phyloP scores from a whole-genome alignment of 2,329 filamentous ascomycete species.

The Coniochaeta sp. region DNA sequence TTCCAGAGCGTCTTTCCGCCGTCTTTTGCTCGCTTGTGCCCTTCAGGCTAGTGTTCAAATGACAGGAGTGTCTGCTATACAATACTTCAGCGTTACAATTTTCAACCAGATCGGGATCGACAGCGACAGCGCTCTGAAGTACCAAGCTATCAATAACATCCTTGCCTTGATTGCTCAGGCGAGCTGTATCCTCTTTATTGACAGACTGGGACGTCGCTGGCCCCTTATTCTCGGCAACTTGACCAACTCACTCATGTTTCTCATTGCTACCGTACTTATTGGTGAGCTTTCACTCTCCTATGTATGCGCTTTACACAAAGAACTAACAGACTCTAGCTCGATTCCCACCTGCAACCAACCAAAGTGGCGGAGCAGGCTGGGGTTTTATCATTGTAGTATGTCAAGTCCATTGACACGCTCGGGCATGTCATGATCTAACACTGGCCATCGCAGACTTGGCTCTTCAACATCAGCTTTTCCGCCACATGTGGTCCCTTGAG shows the following conservation, averaged over 20 bases:
- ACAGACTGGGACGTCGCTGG: constrained; percentile 63
- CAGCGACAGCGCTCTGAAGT: constrained; percentile 58
- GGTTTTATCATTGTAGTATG: constrained; percentile 58
- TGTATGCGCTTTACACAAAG: neutral
- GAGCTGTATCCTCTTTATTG: constrained; percentile 60
- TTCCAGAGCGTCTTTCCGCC: constrained; percentile 53
- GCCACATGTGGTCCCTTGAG: constrained; percentile 59
- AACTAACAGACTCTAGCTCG: constrained; percentile 17
- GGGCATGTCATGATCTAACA: neutral
- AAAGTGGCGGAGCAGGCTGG: constrained; percentile 25
- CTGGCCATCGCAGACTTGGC: constrained; percentile 48
- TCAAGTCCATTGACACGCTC: neutral
- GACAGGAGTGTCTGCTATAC: constrained; percentile 68
- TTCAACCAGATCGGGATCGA: constrained; percentile 63
- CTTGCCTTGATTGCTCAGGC: constrained; percentile 63
- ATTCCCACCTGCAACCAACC: constrained; percentile 51
- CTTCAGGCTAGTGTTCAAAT: constrained; percentile 68
- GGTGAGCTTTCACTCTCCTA: constrained; percentile 13
- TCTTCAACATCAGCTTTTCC: constrained; percentile 73
- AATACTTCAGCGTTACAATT: constrained; percentile 65
- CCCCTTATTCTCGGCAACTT: constrained; percentile 66
- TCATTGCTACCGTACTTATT: constrained; percentile 52
- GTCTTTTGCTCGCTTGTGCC: constrained; percentile 61
- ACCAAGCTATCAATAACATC: constrained; percentile 68
- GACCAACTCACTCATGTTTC: constrained; percentile 63